Conservation (phyloP, 2,329 filamentous ascomycete genomes). For the Aspergillus intermedius region DNA sequence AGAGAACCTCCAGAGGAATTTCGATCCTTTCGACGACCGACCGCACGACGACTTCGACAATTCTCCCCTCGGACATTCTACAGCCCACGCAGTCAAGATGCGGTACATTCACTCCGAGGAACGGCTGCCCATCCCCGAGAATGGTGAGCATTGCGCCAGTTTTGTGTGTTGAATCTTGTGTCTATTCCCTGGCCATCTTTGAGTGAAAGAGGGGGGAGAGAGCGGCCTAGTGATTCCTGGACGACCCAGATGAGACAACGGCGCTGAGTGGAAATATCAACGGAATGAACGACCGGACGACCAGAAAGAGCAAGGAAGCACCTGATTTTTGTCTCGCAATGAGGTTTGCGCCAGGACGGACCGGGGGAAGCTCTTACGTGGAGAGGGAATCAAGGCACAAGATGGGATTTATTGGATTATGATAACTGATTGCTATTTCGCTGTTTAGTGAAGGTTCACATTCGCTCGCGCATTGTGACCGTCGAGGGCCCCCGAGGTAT, state of each 20-base stretch:
- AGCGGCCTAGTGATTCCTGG: not conserved
- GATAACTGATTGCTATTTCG: slow-evolving; percentile 23
- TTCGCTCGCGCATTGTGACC: slow-evolving; percentile 94
- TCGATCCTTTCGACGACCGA: slow-evolving; percentile 33
- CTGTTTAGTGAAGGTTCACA: slow-evolving; percentile 82
- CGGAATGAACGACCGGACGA: not conserved
- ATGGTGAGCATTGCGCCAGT: slow-evolving; percentile 62
- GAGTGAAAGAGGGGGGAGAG: slow-evolving; percentile 7
- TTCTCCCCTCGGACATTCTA: slow-evolving; percentile 35
- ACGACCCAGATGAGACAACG: not conserved
- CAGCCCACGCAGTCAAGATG: slow-evolving; percentile 65
- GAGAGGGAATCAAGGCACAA: not conserved
- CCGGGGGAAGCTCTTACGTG: slow-evolving; percentile 1
- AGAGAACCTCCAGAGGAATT: slow-evolving; percentile 26
- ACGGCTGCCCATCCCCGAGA: slow-evolving; percentile 89
- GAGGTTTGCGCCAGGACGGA: not conserved
- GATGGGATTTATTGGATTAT: slow-evolving; percentile 3
- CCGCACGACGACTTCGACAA: slow-evolving; percentile 35
- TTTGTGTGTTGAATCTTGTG: not conserved
- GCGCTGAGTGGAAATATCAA: not conserved
- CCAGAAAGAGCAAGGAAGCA: not conserved
- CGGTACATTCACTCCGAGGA: slow-evolving; percentile 99
- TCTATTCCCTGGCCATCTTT: not conserved
- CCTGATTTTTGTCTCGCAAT: not conserved
- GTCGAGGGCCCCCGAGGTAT: slow-evolving; percentile 93